Base-by-base conservation (phyloP, 257 asterid species). In the Vinca minor region DNA sequence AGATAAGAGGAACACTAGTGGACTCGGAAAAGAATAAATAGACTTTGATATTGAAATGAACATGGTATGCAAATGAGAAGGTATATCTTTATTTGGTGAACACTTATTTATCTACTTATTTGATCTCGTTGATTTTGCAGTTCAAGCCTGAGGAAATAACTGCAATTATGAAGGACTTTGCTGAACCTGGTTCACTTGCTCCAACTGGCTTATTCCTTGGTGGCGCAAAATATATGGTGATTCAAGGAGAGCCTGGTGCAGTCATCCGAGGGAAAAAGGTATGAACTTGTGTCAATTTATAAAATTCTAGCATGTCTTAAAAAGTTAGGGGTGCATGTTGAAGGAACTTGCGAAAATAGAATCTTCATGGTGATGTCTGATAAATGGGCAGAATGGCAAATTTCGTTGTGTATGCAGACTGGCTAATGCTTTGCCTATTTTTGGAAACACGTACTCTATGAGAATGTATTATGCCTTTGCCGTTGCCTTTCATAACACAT, bases 211-310 rank as follows among this genome's bases (percentile, higher is more conserved):
- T 87, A 74, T 66, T 69, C 71, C 74, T 87, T 52, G 95, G 90
- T 18, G 93, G 92, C 59, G 41, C 81, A 21, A 87, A 87, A 53
- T 87, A 84, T 76, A 84, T 87, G 93, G 95, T 87, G 54, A 79
- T 87, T 68, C 88, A 79, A 55, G 95, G 95, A 29, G 95, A 85
- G 48, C 36, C 90, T 0, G 83, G 84, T 4, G 88, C 81, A 15
- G 95, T 83, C 63, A 85, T 87, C 35, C 79, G 93, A 61, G 95
- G 93, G 70, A 87, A 85, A 82, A 85, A 85, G 94, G 95, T 83
- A 18, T 53, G 62, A 32, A 8, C 63, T 68, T 66, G 7, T n/a
- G 15, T 45, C 0, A 32, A 4, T 67, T 45, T 63, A 39, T 34
- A 1, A 45, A 39, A 25, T 62, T 65, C 1, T 59, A 56, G 61